Evolutionary conservation across 139 green algal species (phyloP).

Genomic region (Astrephomene gubernaculifera): DNA sequence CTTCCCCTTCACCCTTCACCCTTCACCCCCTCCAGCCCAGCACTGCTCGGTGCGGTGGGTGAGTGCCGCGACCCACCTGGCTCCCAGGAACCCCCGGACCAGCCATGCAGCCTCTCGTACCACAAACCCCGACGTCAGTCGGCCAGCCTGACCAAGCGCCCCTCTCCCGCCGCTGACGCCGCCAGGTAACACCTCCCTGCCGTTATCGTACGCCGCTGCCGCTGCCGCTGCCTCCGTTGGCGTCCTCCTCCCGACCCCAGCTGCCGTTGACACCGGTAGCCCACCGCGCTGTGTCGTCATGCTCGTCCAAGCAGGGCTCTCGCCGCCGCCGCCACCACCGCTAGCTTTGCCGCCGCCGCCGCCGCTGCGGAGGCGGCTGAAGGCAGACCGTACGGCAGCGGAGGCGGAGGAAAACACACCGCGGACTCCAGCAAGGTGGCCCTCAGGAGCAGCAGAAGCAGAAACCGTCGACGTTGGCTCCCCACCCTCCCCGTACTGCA

Average conservation of each 20-base stretch:
- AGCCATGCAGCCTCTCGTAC: slow-evolving; percentile 7
- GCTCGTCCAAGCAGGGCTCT: no score
- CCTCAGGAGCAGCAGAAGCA: no score
- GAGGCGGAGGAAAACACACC: neutral
- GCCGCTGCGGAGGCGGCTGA: no score
- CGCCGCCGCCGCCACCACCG: no score
- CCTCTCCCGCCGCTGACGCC: neutral
- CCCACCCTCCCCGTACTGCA: no score
- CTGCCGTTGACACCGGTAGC: neutral
- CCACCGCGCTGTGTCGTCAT: neutral
- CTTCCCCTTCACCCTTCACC: no score
- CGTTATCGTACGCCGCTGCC: neutral
- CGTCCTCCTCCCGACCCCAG: neutral
- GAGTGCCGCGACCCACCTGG: no score
- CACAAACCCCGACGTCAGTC: neutral
- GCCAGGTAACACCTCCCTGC: neutral
- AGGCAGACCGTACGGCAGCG: neutral
- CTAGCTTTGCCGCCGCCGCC: no score
- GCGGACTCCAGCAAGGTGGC: neutral
- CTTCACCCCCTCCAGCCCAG: no score
- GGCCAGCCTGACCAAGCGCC: neutral
- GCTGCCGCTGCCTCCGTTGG: neutral
- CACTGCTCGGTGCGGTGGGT: no score
- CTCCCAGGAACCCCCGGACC: neutral
- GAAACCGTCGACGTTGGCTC: no score